phyloP scores from a whole-genome alignment of 805 yeast species.

The Myxozyma neglecta region DNA sequence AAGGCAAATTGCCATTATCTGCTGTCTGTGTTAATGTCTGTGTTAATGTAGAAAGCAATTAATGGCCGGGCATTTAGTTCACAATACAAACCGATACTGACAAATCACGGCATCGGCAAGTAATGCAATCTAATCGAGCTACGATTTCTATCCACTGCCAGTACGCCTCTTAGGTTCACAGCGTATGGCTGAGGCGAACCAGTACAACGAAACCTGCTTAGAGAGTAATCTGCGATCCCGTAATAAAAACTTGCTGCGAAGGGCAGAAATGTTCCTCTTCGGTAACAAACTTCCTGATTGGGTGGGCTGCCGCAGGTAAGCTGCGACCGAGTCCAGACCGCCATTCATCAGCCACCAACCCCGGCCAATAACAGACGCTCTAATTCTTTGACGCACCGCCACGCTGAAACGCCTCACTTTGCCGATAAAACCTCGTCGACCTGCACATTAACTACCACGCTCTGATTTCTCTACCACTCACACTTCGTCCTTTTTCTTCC shows the following conservation, averaged over 20 bases:
- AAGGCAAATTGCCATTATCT: too few species aligned
- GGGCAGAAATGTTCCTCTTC: neutral
- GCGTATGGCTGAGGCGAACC: too few species aligned
- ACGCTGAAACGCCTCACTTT: neutral
- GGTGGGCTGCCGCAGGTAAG: neutral
- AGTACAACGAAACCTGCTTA: too few species aligned
- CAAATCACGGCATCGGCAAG: too few species aligned
- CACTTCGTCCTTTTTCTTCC: neutral
- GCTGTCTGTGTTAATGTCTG: too few species aligned
- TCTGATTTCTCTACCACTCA: neutral
- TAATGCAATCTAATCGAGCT: too few species aligned
- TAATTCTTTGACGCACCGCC: conserved; percentile 2
- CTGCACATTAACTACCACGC: neutral
- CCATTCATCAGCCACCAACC: neutral
- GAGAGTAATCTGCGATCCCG: too few species aligned
- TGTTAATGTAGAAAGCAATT: too few species aligned
- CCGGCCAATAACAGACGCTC: conserved; percentile 1
- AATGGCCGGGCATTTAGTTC: too few species aligned
- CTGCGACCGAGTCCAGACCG: neutral
- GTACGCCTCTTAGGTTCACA: too few species aligned
- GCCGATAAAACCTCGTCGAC: neutral
- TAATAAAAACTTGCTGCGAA: neutral
- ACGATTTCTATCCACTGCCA: too few species aligned
- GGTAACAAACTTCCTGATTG: neutral
- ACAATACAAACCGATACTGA: too few species aligned